Percentiles rank a stretch among this genome's conserved stretches.
phyloP scores from a whole-genome alignment of 129 eudicot genomes.

The Dittrichia graveolens region DNA sequence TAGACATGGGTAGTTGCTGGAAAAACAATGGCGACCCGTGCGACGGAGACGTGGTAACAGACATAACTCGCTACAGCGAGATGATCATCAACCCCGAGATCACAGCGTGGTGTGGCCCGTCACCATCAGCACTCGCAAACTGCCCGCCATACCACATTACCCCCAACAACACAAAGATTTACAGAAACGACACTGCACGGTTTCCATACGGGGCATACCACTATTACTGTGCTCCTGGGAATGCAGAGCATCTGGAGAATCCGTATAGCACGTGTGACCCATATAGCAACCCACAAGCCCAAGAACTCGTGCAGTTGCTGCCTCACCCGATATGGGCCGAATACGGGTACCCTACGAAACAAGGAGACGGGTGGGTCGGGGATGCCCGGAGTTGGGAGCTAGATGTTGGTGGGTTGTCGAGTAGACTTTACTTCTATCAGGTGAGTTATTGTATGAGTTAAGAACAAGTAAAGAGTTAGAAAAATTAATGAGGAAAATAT shows the following conservation, averaged over 20 bases:
- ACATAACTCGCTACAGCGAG: slow-evolving; percentile 79
- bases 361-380: slow-evolving; percentile 87
- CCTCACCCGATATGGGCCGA: slow-evolving; percentile 94
- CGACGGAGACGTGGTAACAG: slow-evolving; percentile 74
- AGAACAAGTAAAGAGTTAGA: no score
- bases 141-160: slow-evolving; percentile 89
- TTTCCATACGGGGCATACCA: slow-evolving; percentile 92
- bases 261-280: slow-evolving; percentile 75
- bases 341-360: slow-evolving; percentile 74
- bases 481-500: background rate
- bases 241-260: slow-evolving; percentile 59
- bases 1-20: slow-evolving; percentile 97
- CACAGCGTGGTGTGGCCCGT: slow-evolving; percentile 72
- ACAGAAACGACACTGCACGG: slow-evolving; percentile 59
- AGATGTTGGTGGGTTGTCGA: slow-evolving; percentile 73
- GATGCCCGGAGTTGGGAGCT: slow-evolving; percentile 83
- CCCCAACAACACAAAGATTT: slow-evolving; percentile 62
- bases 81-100: slow-evolving; percentile 86
- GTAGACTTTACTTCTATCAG: slow-evolving; percentile 84
- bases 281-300: slow-evolving; percentile 90
- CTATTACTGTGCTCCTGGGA: slow-evolving; percentile 86
- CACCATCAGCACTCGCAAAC: slow-evolving; percentile 49
- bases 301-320: slow-evolving; percentile 77
- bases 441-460: no score
- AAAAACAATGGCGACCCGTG: slow-evolving; percentile 86